phyloP scores from a whole-genome alignment of 2,329 filamentous ascomycete genomes.

The Paecilomyces fulvus region DNA sequence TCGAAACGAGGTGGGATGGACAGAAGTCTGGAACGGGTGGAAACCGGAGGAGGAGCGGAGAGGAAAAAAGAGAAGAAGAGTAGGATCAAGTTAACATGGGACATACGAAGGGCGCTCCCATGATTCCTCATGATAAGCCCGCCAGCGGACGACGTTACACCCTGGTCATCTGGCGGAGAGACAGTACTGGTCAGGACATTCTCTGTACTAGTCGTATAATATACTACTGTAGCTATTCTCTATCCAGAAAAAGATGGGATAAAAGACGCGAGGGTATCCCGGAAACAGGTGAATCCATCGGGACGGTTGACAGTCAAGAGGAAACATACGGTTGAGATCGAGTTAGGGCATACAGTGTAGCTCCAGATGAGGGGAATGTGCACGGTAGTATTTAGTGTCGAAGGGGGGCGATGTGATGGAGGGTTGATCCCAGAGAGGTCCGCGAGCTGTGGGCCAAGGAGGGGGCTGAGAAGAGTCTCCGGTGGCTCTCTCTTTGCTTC shows the following conservation, averaged over 20 bases:
- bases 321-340: too few relatives aligned
- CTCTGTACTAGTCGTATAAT: background rate
- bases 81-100: background rate
- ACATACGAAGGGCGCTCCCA: too few relatives aligned
- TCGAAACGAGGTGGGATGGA: background rate
- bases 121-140: too few relatives aligned
- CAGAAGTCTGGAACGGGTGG: background rate
- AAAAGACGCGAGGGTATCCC: background rate
- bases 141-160: too few relatives aligned
- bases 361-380: background rate
- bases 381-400: background rate
- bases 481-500: background rate
- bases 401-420: background rate
- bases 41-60: background rate
- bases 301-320: background rate
- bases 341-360: background rate
- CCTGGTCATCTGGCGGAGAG: too few relatives aligned
- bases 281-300: background rate
- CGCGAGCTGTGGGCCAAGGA: background rate
- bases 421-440: background rate
- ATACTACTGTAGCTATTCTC: background rate
- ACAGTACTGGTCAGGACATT: too few relatives aligned
- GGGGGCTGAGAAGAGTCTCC: background rate
- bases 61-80: background rate
- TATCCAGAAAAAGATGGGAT: background rate